phyloP scores from a whole-genome alignment of 495 filamentous ascomycete genomes.

The Daldinia grandis region DNA sequence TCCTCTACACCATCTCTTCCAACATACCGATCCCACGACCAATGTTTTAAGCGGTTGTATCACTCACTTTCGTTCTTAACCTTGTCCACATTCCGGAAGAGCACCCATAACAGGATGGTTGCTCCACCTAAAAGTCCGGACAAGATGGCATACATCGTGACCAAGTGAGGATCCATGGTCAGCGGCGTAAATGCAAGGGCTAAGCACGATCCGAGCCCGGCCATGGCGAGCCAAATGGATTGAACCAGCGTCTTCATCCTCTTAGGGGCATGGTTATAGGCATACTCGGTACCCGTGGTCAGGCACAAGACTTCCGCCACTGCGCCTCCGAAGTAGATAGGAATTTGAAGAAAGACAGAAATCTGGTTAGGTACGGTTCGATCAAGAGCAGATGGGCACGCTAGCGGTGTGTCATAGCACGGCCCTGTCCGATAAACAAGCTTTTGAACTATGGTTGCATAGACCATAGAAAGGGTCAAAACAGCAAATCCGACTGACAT shows the following conservation, averaged over 20 bases:
- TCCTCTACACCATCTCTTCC: neutral
- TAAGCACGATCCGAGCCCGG: constrained; percentile 51
- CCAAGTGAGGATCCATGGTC: constrained; percentile 55
- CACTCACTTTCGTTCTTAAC: constrained; percentile 16
- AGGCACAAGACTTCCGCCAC: constrained; percentile 55
- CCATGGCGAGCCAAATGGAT: constrained; percentile 46
- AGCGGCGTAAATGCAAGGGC: constrained; percentile 55
- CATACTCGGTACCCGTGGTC: constrained; percentile 62
- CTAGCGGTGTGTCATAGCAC: constrained; percentile 60
- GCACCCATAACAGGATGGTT: constrained; percentile 14
- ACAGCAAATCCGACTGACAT: constrained; percentile 61
- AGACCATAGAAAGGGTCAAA: constrained; percentile 56
- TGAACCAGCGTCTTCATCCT: constrained; percentile 53
- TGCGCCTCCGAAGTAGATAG: constrained; percentile 51
- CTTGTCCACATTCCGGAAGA: constrained; percentile 19
- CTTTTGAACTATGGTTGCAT: constrained; percentile 58
- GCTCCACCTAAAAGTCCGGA: constrained; percentile 40
- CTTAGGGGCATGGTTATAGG: constrained; percentile 54
- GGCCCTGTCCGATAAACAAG: constrained; percentile 56
- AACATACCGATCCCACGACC: neutral
- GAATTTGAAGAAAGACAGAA: constrained; percentile 52
- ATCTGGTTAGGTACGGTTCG: constrained; percentile 48
- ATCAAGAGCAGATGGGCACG: constrained; percentile 40
- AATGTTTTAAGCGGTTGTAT: neutral
- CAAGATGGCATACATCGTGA: constrained; percentile 56